phyloP scores from a whole-genome alignment of 345 rosid genomes.

The Salix koriyanagi region DNA sequence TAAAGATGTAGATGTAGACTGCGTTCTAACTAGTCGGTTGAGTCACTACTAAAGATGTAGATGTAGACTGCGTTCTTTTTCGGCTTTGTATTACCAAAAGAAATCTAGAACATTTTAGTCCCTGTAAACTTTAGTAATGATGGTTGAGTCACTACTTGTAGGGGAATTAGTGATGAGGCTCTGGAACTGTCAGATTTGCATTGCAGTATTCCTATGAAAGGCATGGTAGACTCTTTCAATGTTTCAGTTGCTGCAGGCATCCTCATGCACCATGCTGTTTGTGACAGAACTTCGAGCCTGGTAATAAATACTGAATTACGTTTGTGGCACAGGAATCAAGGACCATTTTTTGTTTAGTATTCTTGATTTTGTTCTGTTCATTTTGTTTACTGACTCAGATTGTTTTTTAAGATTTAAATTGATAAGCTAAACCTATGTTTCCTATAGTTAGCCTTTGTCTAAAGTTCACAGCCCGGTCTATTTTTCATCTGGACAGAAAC shows the following conservation, averaged over 20 bases:
- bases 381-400: background rate
- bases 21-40: too few species aligned
- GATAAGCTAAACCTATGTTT: too few species aligned
- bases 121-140: background rate
- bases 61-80: too few species aligned
- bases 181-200: slow-evolving; percentile 66
- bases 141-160: slow-evolving; percentile 24
- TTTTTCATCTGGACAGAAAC: background rate
- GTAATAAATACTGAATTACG: slow-evolving; percentile 25
- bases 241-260: slow-evolving; percentile 96
- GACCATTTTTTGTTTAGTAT: background rate
- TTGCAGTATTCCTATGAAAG: slow-evolving; percentile 93
- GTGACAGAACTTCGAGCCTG: slow-evolving; percentile 73
- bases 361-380: background rate
- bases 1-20: too few species aligned
- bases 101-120: too few species aligned
- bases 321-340: background rate
- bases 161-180: slow-evolving; percentile 88
- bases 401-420: too few species aligned
- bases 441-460: too few species aligned
- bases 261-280: slow-evolving; percentile 87
- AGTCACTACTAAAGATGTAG: too few species aligned
- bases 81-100: too few species aligned
- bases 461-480: background rate
- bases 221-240: slow-evolving; percentile 97